A percentile compares a stretch with the other conserved stretches of the same genome.
These are phyloP conservation scores for Tuber microsphaerosporum DNA, from an alignment of 495 filamentous ascomycete genomes.

Conservation along the genomic window DNA sequence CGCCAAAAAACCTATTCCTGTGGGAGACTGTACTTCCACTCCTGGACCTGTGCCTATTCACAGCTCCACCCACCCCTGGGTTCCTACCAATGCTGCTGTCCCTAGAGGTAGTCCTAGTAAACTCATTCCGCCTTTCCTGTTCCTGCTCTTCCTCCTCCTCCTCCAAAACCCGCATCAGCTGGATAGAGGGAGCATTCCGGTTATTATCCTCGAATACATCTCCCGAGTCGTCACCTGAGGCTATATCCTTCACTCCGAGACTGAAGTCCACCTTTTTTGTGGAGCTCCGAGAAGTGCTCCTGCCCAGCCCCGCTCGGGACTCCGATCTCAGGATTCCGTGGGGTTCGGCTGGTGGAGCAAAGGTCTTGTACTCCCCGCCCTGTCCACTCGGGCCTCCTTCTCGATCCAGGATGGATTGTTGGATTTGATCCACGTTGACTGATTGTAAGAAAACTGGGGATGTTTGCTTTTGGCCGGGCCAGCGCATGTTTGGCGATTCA, in stretches of 20 bases:
- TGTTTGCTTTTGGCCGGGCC: slow-evolving; percentile 48
- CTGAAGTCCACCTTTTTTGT: slow-evolving; percentile 69
- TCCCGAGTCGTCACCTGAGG: slow-evolving; percentile 56
- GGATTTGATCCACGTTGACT: slow-evolving; percentile 23
- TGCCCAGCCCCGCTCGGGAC: slow-evolving; percentile 45
- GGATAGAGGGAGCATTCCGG: slow-evolving; percentile 12
- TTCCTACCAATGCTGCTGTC: slow-evolving; percentile 4
- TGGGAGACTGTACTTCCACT: slow-evolving; percentile 22
- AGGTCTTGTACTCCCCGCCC: slow-evolving; percentile 19
- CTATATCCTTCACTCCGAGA: slow-evolving; percentile 58
- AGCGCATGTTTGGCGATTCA: slow-evolving; percentile 66
- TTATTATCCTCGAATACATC: slow-evolving; percentile 58
- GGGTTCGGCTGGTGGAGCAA: slow-evolving; percentile 11
- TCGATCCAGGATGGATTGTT: slow-evolving; percentile 41
- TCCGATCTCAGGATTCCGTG: slow-evolving; percentile 44
- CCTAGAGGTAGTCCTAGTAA: slow-evolving; percentile 18
- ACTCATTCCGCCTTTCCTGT: slow-evolving; percentile 11
- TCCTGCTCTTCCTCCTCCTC: slow-evolving; percentile 28
- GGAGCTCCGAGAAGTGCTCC: slow-evolving; percentile 47
- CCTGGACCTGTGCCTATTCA: slow-evolving; percentile 18
- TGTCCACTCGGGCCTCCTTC: slow-evolving; percentile 14
- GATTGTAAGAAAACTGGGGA: slow-evolving; percentile 39
- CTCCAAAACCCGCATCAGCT: slow-evolving; percentile 27
- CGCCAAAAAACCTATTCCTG: slow-evolving; percentile 27
- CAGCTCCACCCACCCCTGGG: slow-evolving; percentile 1